Conservation (phyloP, 495 filamentous ascomycete genomes). For the Penicillium arizonense region DNA sequence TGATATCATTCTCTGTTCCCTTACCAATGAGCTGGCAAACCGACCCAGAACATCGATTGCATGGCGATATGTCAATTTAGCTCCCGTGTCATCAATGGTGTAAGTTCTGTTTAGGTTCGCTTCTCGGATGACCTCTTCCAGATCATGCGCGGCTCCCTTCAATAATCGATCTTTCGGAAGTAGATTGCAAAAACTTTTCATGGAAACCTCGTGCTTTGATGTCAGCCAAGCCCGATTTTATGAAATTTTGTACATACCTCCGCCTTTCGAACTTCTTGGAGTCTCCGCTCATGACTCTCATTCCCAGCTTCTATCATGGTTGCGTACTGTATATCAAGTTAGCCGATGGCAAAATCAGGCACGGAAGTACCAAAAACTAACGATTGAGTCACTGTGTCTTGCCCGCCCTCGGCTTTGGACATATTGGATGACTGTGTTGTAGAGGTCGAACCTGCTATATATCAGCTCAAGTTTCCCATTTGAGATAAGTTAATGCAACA, state of each 20-base stretch:
- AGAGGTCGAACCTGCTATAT: conserved; percentile 76
- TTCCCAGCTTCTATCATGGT: conserved; percentile 79
- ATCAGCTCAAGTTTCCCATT: conserved; percentile 3
- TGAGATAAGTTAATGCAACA: background rate
- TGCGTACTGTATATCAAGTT: conserved; percentile 52
- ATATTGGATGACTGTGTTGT: conserved; percentile 88
- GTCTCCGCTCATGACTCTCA: conserved; percentile 47
- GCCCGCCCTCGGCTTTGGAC: conserved; percentile 94
- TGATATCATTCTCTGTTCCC: conserved; percentile 10
- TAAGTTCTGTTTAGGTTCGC: conserved; percentile 57
- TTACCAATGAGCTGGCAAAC: conserved; percentile 58
- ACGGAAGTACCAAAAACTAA: conserved; percentile 11
- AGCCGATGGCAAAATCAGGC: background rate
- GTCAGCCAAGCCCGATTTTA: conserved; percentile 3
- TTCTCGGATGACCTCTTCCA: conserved; percentile 53
- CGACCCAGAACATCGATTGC: conserved; percentile 65
- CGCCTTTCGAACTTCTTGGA: conserved; percentile 56
- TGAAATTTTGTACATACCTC: conserved; percentile 35
- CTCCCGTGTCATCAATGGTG: conserved; percentile 65
- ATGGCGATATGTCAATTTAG: conserved; percentile 75
- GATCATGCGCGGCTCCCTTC: conserved; percentile 55
- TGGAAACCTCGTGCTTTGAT: conserved; percentile 46
- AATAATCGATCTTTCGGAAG: conserved; percentile 76
- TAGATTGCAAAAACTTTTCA: conserved; percentile 71
- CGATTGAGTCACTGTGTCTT: conserved; percentile 65